A percentile compares a stretch with the other conserved stretches of the same genome.
phyloP scores from a whole-genome alignment of 257 asterid genomes.

The Buddleja alternifolia region DNA sequence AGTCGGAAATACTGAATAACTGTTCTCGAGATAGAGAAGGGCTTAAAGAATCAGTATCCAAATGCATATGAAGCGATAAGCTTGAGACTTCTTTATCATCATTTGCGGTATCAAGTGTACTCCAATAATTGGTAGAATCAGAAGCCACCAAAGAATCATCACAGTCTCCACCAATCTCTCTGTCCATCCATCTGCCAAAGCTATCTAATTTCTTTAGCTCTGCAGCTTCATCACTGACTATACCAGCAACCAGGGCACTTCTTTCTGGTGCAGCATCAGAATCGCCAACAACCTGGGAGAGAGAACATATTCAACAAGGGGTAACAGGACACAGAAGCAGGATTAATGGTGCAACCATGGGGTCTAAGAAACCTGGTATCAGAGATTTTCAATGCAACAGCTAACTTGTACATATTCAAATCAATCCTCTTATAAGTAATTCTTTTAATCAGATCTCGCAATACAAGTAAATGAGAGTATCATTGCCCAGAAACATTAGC shows the following conservation, averaged over 20 bases:
- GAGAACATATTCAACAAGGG: not conserved
- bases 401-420: too few relatives aligned
- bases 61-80: conserved; percentile 31
- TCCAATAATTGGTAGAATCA: conserved; percentile 34
- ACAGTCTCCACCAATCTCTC: conserved; percentile 32
- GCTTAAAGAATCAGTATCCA: conserved; percentile 29
- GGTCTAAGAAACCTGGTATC: not conserved
- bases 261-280: conserved; percentile 18
- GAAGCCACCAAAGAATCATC: conserved; percentile 31
- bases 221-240: conserved; percentile 11
- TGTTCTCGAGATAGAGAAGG: conserved; percentile 34
- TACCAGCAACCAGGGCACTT: conserved; percentile 23
- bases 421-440: too few relatives aligned
- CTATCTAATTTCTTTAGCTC: conserved; percentile 33
- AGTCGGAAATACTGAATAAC: conserved; percentile 32
- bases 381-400: not conserved
- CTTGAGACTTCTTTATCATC: conserved; percentile 29
- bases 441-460: too few relatives aligned
- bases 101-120: conserved; percentile 26
- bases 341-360: not conserved
- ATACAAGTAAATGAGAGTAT: too few relatives aligned
- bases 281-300: not conserved
- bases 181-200: conserved; percentile 39
- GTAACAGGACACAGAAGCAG: not conserved
- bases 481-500: too few relatives aligned